Percentiles rank a stretch among this genome's conserved stretches.
These are phyloP conservation scores for Yarrowia sp. DNA, from an alignment of 805 yeast species.

Conservation along the genomic window DNA sequence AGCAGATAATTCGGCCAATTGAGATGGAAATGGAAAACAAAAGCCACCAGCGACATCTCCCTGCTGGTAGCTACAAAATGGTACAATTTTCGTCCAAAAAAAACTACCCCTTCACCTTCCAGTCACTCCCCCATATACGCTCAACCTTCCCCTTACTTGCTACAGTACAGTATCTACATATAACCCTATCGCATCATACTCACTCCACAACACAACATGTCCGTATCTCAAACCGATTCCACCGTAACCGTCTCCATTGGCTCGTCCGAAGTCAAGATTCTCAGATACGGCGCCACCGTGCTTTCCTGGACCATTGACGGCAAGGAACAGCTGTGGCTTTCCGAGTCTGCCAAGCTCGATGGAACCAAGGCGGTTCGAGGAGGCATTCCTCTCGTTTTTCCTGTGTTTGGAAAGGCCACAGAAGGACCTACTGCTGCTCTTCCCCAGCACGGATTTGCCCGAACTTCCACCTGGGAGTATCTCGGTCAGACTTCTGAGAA, in stretches of 20 bases:
- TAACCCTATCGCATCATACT: too few relatives aligned
- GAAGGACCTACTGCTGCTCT: constrained; percentile 57
- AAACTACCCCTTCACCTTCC: too few relatives aligned
- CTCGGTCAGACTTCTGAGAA: constrained; percentile 72
- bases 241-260: constrained; percentile 58
- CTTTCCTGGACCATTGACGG: constrained; percentile 73
- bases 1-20: too few relatives aligned
- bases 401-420: constrained; percentile 68
- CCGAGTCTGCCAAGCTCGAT: constrained; percentile 66
- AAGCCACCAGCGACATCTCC: too few relatives aligned
- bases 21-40: too few relatives aligned
- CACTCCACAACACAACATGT: constrained; percentile 44
- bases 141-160: too few relatives aligned
- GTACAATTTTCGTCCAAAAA: too few relatives aligned
- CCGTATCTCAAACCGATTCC: constrained; percentile 62
- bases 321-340: constrained; percentile 75
- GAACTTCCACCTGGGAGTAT: constrained; percentile 89
- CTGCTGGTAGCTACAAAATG: too few relatives aligned
- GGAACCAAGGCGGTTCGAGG: constrained; percentile 95
- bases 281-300: constrained; percentile 86
- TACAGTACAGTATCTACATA: too few relatives aligned
- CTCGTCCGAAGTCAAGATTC: constrained; percentile 59
- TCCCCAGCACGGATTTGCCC: constrained; percentile 97
- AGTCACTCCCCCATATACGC: too few relatives aligned
- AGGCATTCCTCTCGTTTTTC: constrained; percentile 95